Evolutionary conservation across 495 filamentous ascomycete genomes (phyloP), one percentile per base, ranked within the genome.

Genomic region (Talaromyces thailandensis): DNA sequence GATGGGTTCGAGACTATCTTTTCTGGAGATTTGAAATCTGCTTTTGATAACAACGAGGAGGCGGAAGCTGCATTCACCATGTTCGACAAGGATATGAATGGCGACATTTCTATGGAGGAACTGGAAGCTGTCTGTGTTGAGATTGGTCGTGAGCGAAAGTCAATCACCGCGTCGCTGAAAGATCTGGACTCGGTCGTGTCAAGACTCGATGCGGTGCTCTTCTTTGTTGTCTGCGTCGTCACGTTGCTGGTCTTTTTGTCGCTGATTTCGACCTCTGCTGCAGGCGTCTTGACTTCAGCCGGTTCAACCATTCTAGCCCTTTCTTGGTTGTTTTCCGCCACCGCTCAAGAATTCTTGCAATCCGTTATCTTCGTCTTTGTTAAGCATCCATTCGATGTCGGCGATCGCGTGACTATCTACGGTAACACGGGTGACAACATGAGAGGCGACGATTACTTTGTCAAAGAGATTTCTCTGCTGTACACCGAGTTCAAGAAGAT

Each of bases 401-500:
- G 93, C 64, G 93, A 98, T 73, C 86, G 93, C 60, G 91, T 98
- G 2, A 90, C 89, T 21, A 82, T 98, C 31, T 96, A 96, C 67
- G 92, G 92, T 51, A 96, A 95, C 69, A 87, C 93, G 0, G 94
- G 93, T 62, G 80, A 86, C 26, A 68, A 80, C 16, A 82, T 91
- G 71, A 79, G 82, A 18, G 92, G 92, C 25, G 93, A 97, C 69
- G 92, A 96, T 67, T 97, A 96, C 75, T 96, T 96, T 63, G 92
- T 98, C 59, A 93, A 96, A 61, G 90, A 96, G 65, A 93, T 97
- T 51, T 88, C 92, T 7, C 79, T 98, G n/a, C 83, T 98, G 9
- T 96, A 92, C 69, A 97, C 94, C 28, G 94, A 97, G 69, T 96
- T 97, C 79, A 97, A 96, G 77, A 98, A 97, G 77, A 92, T 96